Evolutionary conservation across 306 rosid species (phyloP).

Genomic region (Malus asiatica): DNA sequence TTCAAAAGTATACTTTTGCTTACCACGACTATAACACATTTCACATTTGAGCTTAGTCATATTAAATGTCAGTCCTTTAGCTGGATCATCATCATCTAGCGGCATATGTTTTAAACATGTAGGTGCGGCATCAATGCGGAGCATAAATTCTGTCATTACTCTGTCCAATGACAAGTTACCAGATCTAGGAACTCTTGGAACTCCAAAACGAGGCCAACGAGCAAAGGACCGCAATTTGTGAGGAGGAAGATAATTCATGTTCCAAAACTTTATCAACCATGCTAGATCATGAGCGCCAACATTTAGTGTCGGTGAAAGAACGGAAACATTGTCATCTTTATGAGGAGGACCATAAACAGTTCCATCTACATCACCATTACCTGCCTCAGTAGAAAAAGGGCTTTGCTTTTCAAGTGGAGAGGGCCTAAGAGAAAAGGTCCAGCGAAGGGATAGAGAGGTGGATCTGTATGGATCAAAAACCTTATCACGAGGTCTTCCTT

Average conservation of each 20-base stretch:
- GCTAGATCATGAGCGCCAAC: slow-evolving; percentile 98
- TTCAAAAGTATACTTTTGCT: slow-evolving; percentile 84
- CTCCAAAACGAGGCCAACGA: slow-evolving; percentile 96
- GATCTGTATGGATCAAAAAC: slow-evolving; percentile 93
- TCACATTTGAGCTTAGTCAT: slow-evolving; percentile 80
- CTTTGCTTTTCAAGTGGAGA: slow-evolving; percentile 41
- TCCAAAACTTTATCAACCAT: slow-evolving; percentile 78
- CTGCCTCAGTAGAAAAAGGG: slow-evolving; percentile 27
- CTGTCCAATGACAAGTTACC: slow-evolving; percentile 93
- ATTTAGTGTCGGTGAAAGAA: slow-evolving; percentile 63
- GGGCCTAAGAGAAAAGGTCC: slow-evolving; percentile 82
- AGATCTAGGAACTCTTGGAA: slow-evolving; percentile 70
- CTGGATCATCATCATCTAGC: slow-evolving; percentile 93
- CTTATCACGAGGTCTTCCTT: slow-evolving; percentile 70
- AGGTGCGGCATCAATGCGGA: slow-evolving; percentile 79
- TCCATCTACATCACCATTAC: slow-evolving; percentile 41
- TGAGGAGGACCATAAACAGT: slow-evolving; percentile 46
- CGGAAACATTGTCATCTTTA: slow-evolving; percentile 34
- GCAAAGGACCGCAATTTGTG: slow-evolving; percentile 89
- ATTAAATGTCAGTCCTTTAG: slow-evolving; percentile 79
- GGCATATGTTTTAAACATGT: slow-evolving; percentile 79
- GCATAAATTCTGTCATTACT: slow-evolving; percentile 98
- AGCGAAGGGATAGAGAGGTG: slow-evolving; percentile 84
- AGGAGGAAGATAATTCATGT: slow-evolving; percentile 78
- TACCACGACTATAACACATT: slow-evolving; percentile 79